Evolutionary conservation across 352 stramenopile species (phyloP), one percentile per base, ranked within the genome.

Genomic region (Phytopythium boreale): DNA sequence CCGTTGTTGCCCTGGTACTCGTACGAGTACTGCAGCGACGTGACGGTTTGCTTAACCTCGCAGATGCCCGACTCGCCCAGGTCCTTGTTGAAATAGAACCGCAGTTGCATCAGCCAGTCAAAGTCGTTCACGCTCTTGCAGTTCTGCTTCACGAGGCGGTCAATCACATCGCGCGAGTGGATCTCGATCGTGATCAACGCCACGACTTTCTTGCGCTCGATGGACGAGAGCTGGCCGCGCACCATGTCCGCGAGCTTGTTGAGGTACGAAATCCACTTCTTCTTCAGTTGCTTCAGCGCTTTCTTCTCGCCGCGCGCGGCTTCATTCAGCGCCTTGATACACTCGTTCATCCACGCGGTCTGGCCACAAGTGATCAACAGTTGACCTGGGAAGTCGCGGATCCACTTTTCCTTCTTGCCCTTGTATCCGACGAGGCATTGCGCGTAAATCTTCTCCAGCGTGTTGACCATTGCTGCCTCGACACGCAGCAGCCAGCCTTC

Each of bases 141-240:
- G 56, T 93, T 95, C 62, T 95, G 89, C 69, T 98, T 97, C n/a
- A 98, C 88, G 56, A 98, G 79, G 8, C 92, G 85, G 61, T 98
- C 91, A 36, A 99, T 94, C 29, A 99, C 94, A 71, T 99, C 96
- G 39, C 96, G 91, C 62, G 93, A 97, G 63, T 99, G 96, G 47
- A 98, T 98, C 71, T 99, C 96, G 69, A 98, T 98, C 37, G 95
- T 98, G 74, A 99, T 98, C 19, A 99, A 75, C 43, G 95, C 97
- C 41, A 98, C 98, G 9, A 98, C 96, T 77, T 98, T 98, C 56
- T 96, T 98, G 20, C 96, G 90, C 17, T 98, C 93, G 29, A 91
- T 94, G 6, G 88, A 70, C 14, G 85, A 90, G 5, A 98, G 76
- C 61, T 96, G 83, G 0, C 90, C 89, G 19, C 92, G 87, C 53